Evolutionary conservation across 768 basidiomycete species (phyloP).

Genomic region (Arthromyces matolae): DNA sequence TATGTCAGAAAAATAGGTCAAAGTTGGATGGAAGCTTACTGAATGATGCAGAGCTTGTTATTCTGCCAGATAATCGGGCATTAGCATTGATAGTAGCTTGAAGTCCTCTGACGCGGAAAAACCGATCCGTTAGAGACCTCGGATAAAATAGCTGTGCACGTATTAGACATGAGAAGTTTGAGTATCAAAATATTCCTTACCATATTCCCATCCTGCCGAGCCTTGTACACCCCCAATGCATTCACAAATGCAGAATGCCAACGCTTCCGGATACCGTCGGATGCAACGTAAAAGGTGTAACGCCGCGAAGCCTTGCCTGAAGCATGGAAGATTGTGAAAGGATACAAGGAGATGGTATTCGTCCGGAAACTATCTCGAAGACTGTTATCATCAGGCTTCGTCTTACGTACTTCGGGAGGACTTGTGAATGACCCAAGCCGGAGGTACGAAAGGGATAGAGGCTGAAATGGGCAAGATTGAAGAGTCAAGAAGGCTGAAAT

Average conservation of each 20-base stretch:
- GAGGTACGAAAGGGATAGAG: conserved; percentile 77
- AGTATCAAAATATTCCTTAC: conserved; percentile 33
- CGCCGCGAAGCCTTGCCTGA: conserved; percentile 49
- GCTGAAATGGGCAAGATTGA: conserved; percentile 38
- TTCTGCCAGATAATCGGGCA: conserved; percentile 50
- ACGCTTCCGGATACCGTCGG: conserved; percentile 52
- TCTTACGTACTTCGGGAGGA: conserved; percentile 60
- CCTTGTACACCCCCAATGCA: conserved; percentile 60
- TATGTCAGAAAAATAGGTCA: background rate
- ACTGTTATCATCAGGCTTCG: conserved; percentile 54
- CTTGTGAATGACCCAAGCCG: conserved; percentile 62
- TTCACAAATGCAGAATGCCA: conserved; percentile 64
- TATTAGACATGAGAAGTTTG: background rate
- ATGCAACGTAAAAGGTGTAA: conserved; percentile 70
- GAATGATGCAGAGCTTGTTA: conserved; percentile 59
- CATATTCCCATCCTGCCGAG: conserved; percentile 68
- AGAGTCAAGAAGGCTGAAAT: background rate
- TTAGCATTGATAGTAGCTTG: conserved; percentile 27
- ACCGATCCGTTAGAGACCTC: conserved; percentile 53
- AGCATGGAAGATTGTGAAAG: conserved; percentile 76
- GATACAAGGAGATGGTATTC: conserved; percentile 56
- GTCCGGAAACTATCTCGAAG: conserved; percentile 54
- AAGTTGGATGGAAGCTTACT: conserved; percentile 38
- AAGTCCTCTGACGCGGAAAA: conserved; percentile 50
- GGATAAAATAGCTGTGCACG: conserved; percentile 63